phyloP scores from a whole-genome alignment of 2,329 filamentous ascomycete species.

The Talaromyces atroroseus region DNA sequence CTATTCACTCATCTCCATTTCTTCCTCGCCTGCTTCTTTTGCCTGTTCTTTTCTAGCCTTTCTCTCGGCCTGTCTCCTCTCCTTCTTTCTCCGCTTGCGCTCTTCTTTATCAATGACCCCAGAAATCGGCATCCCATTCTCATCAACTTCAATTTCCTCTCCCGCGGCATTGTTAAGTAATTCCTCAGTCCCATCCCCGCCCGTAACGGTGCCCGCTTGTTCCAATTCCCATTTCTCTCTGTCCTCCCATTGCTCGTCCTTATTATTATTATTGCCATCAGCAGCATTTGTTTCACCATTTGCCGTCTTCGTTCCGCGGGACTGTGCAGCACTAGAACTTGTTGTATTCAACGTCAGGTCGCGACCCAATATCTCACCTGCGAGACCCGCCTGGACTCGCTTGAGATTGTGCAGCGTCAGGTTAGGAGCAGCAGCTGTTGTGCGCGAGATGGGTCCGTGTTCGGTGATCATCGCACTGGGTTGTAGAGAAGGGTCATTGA shows the following conservation, averaged over 20 bases:
- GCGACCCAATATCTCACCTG: conserved; percentile 37
- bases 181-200: conserved; percentile 4
- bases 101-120: conserved; percentile 46
- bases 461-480: conserved; percentile 41
- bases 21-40: conserved; percentile 17
- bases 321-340: conserved; percentile 12
- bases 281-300: conserved; percentile 27
- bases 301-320: conserved; percentile 16
- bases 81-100: conserved; percentile 53
- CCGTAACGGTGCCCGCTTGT: conserved; percentile 21
- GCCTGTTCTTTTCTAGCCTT: conserved; percentile 27
- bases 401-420: conserved; percentile 42
- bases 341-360: conserved; percentile 35
- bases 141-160: conserved; percentile 33
- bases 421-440: conserved; percentile 36
- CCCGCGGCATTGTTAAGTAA: conserved; percentile 19
- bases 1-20: conserved; percentile 10
- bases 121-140: conserved; percentile 25
- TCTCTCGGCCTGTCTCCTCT: conserved; percentile 43
- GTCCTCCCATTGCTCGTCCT: conserved; percentile 25
- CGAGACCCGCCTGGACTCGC: conserved; percentile 40
- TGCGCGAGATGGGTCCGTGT: conserved; percentile 38
- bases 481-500: conserved; percentile 38
- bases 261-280: conserved; percentile 9
- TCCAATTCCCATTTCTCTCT: conserved; percentile 30